Evolutionary conservation across 2,329 filamentous ascomycete genomes (phyloP), one percentile per base, ranked within the genome.

Genomic region (Colletotrichum sp.): DNA sequence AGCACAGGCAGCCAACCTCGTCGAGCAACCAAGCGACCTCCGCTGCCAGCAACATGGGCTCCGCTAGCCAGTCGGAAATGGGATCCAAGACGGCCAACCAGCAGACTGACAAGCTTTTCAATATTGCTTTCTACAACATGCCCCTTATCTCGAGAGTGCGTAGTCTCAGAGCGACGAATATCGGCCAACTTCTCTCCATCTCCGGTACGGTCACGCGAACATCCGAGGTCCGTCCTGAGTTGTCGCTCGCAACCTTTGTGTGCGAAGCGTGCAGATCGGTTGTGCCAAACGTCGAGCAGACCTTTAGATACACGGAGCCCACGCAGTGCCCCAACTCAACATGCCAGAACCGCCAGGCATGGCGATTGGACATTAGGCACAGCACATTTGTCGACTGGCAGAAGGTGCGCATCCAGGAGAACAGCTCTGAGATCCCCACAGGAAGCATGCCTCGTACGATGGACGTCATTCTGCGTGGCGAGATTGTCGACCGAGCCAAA

Each of bases 331-430:
- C 97, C 12, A 99, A 99, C 82, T 84, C 88, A 30, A 94, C 91
- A 8, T 99, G 97, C 84, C 93, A 93, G 80, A 99, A 99, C 86
- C 93, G 97, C 30, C 88, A 93, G 75, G 95, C 95, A n/a, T 99
- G 97, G 97, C 93, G 96, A 79, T 87, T 99, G n/a, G 96, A 99
- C 81, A 98, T 99, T 81, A 91, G 95, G 59, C 96, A 98, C 84
- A 98, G 96, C 84, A 99, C 96, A 0, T 99, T 99, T 83, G 95
- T 99, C 77, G 97, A 99, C 86, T 99, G 97, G 97, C 97, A 99
- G 84, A 99, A 99, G 84, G 96, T 99, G 28, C 95, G 98, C 78
- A 95, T 99, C 77, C 97, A 99, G 85, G 97, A 99, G 85, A 99
- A 99, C 87, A 98, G 96, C 79, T 96, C 96, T 6, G 97, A 99